These are phyloP conservation scores for Sambucus nigra DNA, from an alignment of 129 eudicot genomes.

Conservation along the genomic window DNA sequence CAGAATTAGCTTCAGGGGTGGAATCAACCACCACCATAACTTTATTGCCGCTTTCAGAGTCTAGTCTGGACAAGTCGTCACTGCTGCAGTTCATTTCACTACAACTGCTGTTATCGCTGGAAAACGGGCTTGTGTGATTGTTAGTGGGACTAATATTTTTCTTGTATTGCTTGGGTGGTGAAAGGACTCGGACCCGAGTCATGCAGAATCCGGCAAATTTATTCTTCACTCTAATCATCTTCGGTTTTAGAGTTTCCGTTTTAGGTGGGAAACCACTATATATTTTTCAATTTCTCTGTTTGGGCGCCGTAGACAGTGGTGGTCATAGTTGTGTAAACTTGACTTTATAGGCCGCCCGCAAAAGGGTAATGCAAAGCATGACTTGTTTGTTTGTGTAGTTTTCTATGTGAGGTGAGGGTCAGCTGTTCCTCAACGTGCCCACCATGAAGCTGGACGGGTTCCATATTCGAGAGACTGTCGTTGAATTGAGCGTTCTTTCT, in stretches of 20 bases:
- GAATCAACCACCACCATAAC: constrained; percentile 87
- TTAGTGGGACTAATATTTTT: constrained; percentile 40
- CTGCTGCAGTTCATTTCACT: constrained; percentile 32
- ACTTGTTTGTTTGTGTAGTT: too few species aligned
- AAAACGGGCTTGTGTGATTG: constrained; percentile 22
- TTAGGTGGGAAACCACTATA: too few species aligned
- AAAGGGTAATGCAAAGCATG: too few species aligned
- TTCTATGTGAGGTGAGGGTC: too few species aligned
- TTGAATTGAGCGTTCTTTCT: too few species aligned
- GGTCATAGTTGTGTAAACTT: too few species aligned
- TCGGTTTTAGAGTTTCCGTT: background rate
- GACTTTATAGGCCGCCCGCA: too few species aligned
- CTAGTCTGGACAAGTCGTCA: constrained; percentile 13
- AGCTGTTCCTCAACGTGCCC: too few species aligned
- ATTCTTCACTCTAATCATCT: constrained; percentile 27
- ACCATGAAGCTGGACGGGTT: too few species aligned
- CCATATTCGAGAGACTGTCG: too few species aligned
- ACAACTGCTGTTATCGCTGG: constrained; percentile 26
- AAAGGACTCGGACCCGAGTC: constrained; percentile 32
- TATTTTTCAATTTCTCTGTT: too few species aligned
- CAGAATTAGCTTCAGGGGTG: constrained; percentile 47
- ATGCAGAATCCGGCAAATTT: constrained; percentile 34
- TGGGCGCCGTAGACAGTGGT: too few species aligned
- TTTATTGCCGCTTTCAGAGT: constrained; percentile 42
- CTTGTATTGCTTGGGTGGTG: constrained; percentile 37